A percentile compares a stretch with the other conserved stretches of the same genome.
These are phyloP conservation scores for Solanum bukasovii DNA, from an alignment of 257 asterid genomes.

Conservation along the genomic window DNA sequence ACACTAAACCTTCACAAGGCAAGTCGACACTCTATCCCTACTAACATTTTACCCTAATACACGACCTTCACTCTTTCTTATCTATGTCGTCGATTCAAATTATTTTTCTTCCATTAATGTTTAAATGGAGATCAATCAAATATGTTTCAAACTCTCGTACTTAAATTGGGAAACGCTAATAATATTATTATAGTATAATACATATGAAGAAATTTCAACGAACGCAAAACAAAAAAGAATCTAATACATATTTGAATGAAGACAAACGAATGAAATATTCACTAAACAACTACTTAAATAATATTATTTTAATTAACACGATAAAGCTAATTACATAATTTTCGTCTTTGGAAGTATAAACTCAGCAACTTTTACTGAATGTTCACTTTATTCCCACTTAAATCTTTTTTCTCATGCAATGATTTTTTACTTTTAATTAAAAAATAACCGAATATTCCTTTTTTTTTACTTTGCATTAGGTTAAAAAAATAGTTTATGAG, in stretches of 20 bases:
- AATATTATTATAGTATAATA: not conserved
- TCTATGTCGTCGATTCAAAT: not conserved
- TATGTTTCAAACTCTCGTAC: not conserved
- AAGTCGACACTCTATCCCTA: too few relatives aligned
- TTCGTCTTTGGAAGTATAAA: constrained; percentile 2
- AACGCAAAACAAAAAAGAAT: constrained; percentile 20
- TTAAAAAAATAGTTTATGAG: not conserved
- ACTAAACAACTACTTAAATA: constrained; percentile 14
- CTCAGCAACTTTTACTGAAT: not conserved
- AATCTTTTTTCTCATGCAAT: not conserved
- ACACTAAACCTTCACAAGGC: not conserved
- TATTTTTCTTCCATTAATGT: not conserved
- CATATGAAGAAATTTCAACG: not conserved
- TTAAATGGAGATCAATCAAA: not conserved
- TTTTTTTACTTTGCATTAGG: not conserved
- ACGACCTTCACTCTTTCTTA: not conserved
- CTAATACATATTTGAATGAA: constrained; percentile 19
- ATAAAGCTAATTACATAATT: constrained; percentile 7
- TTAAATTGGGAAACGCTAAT: not conserved
- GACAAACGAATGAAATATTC: constrained; percentile 41
- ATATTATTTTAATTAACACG: constrained; percentile 22
- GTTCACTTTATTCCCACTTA: not conserved
- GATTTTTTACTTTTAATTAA: not conserved
- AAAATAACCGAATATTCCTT: not conserved
- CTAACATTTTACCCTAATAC: too few relatives aligned